phyloP scores from a whole-genome alignment of 345 rosid genomes.

The Raphanus sativus region DNA sequence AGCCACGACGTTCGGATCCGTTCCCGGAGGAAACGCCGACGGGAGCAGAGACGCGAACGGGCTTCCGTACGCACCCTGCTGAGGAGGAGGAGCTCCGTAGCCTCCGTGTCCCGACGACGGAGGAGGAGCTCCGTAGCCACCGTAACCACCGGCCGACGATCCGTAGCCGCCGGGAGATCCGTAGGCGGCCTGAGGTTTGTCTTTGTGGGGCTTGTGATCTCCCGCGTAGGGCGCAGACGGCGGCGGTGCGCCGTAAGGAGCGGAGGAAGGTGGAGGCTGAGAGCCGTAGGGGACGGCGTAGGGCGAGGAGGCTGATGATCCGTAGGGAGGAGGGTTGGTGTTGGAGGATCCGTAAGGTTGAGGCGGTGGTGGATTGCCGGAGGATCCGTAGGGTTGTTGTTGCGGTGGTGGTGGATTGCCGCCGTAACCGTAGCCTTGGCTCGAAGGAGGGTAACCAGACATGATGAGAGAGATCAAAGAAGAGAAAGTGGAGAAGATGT shows the following conservation, averaged over 20 bases:
- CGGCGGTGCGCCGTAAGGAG: constrained; percentile 40
- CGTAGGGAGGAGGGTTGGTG: constrained; percentile 35
- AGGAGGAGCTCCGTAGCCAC: constrained; percentile 51
- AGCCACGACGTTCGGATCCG: constrained; percentile 73
- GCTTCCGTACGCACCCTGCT: constrained; percentile 58
- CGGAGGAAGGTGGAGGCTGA: constrained; percentile 33
- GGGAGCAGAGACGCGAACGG: constrained; percentile 73
- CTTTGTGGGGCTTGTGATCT: constrained; percentile 29
- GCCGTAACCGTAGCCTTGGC: constrained; percentile 43
- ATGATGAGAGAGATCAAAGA: constrained; percentile 22
- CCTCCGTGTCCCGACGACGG: constrained; percentile 40
- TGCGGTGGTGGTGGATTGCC: constrained; percentile 42
- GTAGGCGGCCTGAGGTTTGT: constrained; percentile 39
- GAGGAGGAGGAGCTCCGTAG: constrained; percentile 56
- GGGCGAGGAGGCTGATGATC: constrained; percentile 28
- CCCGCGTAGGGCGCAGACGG: constrained; percentile 24
- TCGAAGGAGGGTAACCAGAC: constrained; percentile 42
- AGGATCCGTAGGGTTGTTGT: constrained; percentile 41
- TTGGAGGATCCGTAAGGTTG: constrained; percentile 41
- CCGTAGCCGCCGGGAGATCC: constrained; percentile 48
- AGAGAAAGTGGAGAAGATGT: neutral
- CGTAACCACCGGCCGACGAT: constrained; percentile 40
- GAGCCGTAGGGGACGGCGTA: constrained; percentile 49
- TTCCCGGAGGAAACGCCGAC: constrained; percentile 79
- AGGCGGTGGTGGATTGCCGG: constrained; percentile 39